phyloP scores from a whole-genome alignment of 768 basidiomycete species.

The Leucogyrophana mollusca region DNA sequence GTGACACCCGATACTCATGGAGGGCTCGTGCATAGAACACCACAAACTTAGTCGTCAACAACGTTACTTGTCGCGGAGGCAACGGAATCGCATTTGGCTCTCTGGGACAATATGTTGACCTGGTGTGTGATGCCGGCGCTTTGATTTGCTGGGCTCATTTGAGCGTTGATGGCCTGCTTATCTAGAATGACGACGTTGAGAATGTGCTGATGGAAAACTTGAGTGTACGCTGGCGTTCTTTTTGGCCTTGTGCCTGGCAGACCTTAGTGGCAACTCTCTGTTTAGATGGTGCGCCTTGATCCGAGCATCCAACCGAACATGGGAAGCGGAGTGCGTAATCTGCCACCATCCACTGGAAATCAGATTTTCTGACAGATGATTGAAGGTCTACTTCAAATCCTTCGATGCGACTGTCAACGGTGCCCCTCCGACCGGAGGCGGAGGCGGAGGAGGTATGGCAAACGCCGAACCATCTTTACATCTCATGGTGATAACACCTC shows the following conservation, averaged over 20 bases:
- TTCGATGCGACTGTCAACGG: slow-evolving; percentile 54
- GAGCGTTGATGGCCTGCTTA: not conserved
- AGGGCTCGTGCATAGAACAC: slow-evolving; percentile 41
- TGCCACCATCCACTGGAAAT: not conserved
- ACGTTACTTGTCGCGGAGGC: slow-evolving; percentile 55
- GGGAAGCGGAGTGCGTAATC: slow-evolving; percentile 42
- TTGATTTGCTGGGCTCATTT: not conserved
- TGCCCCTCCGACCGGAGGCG: slow-evolving; percentile 53
- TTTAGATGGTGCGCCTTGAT: slow-evolving; percentile 46
- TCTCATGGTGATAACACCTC: not conserved
- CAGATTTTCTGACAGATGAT: not conserved
- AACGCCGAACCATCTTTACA: not conserved
- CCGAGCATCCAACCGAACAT: slow-evolving; percentile 54
- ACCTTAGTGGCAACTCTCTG: not conserved
- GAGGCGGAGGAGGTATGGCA: slow-evolving; percentile 40
- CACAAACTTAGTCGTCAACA: slow-evolving; percentile 46
- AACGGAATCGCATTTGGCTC: slow-evolving; percentile 63
- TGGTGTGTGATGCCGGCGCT: slow-evolving; percentile 32
- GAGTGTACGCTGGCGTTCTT: slow-evolving; percentile 26
- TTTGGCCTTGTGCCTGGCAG: not conserved
- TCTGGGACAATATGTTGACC: slow-evolving; percentile 52
- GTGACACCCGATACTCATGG: not conserved
- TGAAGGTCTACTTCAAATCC: slow-evolving; percentile 54
- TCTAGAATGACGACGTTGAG: slow-evolving; percentile 51
- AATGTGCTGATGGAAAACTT: slow-evolving; percentile 51